These are phyloP conservation scores for Scutellaria minor DNA, from an alignment of 257 asterid species.

Conservation along the genomic window DNA sequence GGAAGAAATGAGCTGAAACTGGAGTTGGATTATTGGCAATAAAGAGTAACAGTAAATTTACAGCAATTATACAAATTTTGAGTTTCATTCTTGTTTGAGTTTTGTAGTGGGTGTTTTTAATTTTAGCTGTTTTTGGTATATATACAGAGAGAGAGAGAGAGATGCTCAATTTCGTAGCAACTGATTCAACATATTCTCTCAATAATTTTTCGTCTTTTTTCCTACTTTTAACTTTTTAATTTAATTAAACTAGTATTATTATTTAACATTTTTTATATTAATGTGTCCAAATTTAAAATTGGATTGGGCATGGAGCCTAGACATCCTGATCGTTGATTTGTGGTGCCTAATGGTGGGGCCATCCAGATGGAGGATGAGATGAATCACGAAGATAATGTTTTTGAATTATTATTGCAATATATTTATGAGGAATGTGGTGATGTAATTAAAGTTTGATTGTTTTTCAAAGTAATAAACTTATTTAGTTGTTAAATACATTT, in stretches of 20 bases:
- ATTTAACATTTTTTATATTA: not conserved
- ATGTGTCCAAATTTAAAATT: not conserved
- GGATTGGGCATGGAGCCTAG: not conserved
- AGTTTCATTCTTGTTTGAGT: constrained; percentile 32
- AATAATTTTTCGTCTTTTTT: not conserved
- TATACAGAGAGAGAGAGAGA: not conserved
- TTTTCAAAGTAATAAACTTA: not conserved
- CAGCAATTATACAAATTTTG: not conserved
- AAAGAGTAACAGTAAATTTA: constrained; percentile 14
- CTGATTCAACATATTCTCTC: not conserved
- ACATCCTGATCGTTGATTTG: not conserved
- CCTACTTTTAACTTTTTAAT: not conserved
- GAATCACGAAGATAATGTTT: not conserved
- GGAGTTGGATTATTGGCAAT: constrained; percentile 22
- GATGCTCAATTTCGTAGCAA: not conserved
- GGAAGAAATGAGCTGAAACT: constrained; percentile 62
- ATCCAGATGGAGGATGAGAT: not conserved
- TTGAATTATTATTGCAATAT: not conserved
- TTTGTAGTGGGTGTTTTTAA: not conserved
- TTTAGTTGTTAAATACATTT: not conserved
- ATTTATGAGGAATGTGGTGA: not conserved
- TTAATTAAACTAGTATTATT: not conserved
- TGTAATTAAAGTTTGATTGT: not conserved
- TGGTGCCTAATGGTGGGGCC: not conserved
- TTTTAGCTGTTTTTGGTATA: not conserved